These are phyloP conservation scores for Neltuma alba DNA, from an alignment of 306 rosid species.

Conservation along the genomic window DNA sequence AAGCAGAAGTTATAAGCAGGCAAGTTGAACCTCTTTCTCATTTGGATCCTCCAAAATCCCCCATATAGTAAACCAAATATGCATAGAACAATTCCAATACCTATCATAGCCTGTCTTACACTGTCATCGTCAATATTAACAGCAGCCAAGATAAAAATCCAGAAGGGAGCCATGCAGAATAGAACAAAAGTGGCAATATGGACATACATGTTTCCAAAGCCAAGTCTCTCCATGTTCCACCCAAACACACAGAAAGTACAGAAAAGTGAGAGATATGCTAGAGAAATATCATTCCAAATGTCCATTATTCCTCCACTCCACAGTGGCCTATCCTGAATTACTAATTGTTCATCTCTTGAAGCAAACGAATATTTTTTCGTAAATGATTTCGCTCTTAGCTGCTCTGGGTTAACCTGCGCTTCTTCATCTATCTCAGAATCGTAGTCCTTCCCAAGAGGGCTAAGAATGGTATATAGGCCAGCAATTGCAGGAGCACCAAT, in stretches of 20 bases:
- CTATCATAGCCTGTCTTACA: constrained; percentile 59
- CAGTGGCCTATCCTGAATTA: constrained; percentile 50
- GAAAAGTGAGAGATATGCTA: constrained; percentile 80
- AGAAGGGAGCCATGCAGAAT: constrained; percentile 90
- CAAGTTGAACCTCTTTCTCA: constrained; percentile 87
- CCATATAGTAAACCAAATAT: constrained; percentile 88
- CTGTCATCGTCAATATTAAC: constrained; percentile 76
- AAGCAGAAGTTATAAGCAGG: constrained; percentile 80
- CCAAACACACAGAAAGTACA: constrained; percentile 88
- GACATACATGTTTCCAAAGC: constrained; percentile 94
- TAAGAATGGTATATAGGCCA: constrained; percentile 69
- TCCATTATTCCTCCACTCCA: constrained; percentile 94
- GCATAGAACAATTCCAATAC: constrained; percentile 74
- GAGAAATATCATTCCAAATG: constrained; percentile 79
- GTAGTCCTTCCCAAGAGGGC: constrained; percentile 92
- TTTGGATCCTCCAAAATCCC: constrained; percentile 98
- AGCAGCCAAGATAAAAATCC: constrained; percentile 84
- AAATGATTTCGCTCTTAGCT: constrained; percentile 38
- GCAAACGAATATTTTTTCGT: constrained; percentile 74
- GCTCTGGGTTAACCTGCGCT: constrained; percentile 58
- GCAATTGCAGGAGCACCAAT: constrained; percentile 83
- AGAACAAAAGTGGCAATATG: constrained; percentile 84
- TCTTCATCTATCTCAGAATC: constrained; percentile 80
- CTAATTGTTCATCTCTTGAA: constrained; percentile 44
- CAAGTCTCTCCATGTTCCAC: constrained; percentile 97